A percentile compares a stretch with the other conserved stretches of the same genome.
Conservation (phyloP, 148 eudicot species). For the Chenopodium album region DNA sequence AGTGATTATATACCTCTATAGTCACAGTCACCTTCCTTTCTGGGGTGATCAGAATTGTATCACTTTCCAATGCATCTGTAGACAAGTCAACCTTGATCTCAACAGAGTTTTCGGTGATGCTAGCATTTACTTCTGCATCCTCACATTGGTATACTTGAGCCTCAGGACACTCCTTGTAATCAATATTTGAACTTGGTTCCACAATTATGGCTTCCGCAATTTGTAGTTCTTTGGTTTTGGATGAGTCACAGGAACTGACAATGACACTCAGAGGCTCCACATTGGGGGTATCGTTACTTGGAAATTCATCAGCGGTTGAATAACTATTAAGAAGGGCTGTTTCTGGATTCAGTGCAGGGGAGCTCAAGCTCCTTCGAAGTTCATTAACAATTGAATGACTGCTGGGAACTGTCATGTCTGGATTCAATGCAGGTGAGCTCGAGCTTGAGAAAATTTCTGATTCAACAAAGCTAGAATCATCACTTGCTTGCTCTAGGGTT, state of each 20-base stretch:
- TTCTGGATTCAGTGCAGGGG: slow-evolving; percentile 20
- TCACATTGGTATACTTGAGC: slow-evolving; percentile 10
- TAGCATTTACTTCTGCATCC: slow-evolving; percentile 13
- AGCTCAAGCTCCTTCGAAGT: slow-evolving; percentile 9
- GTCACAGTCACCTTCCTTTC: slow-evolving; percentile 22
- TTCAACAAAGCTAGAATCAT: slow-evolving; percentile 15
- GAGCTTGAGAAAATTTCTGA: slow-evolving; percentile 20
- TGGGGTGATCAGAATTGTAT: slow-evolving; percentile 20
- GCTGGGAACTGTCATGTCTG: background rate
- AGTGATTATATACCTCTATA: slow-evolving; percentile 31
- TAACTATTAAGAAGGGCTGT: background rate
- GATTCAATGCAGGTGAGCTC: slow-evolving; percentile 19
- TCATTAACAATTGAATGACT: slow-evolving; percentile 4
- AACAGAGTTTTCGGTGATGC: slow-evolving; percentile 23
- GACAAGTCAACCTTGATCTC: slow-evolving; percentile 13
- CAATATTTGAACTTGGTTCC: slow-evolving; percentile 10
- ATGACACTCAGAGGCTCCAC: slow-evolving; percentile 23
- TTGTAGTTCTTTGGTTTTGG: slow-evolving; percentile 15
- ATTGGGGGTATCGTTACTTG: slow-evolving; percentile 14
- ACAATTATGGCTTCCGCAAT: slow-evolving; percentile 18
- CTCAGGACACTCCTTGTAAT: slow-evolving; percentile 16
- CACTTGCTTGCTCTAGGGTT: slow-evolving; percentile 51
- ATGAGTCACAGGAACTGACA: slow-evolving; percentile 12
- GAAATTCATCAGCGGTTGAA: slow-evolving; percentile 19
- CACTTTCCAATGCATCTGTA: slow-evolving; percentile 19